A percentile compares a stretch with the other conserved stretches of the same genome.
Evolutionary conservation across 1,284 basidiomycete genomes (phyloP).

Genomic region (Marasmius oreades): DNA sequence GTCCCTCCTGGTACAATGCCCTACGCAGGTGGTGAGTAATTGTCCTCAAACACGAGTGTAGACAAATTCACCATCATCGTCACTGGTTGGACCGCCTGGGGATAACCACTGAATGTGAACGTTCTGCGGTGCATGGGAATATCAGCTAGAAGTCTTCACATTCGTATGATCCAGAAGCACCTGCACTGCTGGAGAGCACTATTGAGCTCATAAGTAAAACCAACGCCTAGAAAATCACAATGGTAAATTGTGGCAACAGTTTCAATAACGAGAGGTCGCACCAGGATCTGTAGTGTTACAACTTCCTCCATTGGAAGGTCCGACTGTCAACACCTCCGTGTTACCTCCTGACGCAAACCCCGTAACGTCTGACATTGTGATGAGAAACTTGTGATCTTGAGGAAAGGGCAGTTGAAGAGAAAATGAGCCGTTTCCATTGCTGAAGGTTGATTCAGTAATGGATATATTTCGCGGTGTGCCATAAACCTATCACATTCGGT

Average conservation of each 20-base stretch:
- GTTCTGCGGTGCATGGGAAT: conserved; percentile 33
- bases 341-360: conserved; percentile 67
- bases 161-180: conserved; percentile 30
- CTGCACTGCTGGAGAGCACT: conserved; percentile 60
- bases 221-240: conserved; percentile 25
- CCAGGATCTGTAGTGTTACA: conserved; percentile 52
- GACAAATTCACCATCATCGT: conserved; percentile 48
- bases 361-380: conserved; percentile 69
- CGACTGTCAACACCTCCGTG: conserved; percentile 49
- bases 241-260: conserved; percentile 2
- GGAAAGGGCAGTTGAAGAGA: conserved; percentile 42
- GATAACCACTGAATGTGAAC: conserved; percentile 49
- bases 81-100: conserved; percentile 53
- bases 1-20: conserved; percentile 65
- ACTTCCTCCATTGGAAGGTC: conserved; percentile 38
- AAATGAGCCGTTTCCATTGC: conserved; percentile 52
- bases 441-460: conserved; percentile 54
- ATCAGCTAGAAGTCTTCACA: conserved; percentile 1
- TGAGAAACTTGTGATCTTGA: conserved; percentile 39
- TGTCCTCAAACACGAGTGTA: background rate
- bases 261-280: conserved; percentile 20
- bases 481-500: conserved; percentile 26
- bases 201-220: conserved; percentile 50
- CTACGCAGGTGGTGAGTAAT: conserved; percentile 29
- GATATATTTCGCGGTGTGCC: conserved; percentile 50